Conservation (phyloP, 108 stramenopile genomes). For the Conticribra weissflogii region DNA sequence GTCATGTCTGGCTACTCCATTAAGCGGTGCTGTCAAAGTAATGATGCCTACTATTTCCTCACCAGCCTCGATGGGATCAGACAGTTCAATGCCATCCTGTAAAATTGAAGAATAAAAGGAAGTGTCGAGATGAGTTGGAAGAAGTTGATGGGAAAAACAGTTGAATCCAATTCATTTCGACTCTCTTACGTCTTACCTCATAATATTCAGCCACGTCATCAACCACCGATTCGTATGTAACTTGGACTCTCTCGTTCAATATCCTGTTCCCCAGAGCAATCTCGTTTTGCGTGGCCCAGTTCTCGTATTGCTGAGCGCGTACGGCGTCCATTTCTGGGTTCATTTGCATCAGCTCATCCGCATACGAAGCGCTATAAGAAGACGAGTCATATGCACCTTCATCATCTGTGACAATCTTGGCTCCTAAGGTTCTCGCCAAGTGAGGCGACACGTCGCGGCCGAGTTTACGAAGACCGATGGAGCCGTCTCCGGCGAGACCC, state of each 20-base stretch:
- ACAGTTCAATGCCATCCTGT: conserved; percentile 16
- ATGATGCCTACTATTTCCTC: conserved; percentile 64
- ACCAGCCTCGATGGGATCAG: conserved; percentile 35
- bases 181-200: conserved; percentile 9
- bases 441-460: conserved; percentile 47
- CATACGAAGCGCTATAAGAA: conserved; percentile 74
- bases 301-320: conserved; percentile 82
- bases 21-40: conserved; percentile 50
- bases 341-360: conserved; percentile 58
- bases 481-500: conserved; percentile 86
- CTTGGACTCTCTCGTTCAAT: conserved; percentile 22
- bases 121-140: background rate
- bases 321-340: conserved; percentile 59
- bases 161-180: background rate
- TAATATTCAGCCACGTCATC: background rate
- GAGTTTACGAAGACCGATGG: conserved; percentile 50
- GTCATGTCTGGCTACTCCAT: conserved; percentile 59
- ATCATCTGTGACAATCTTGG: conserved; percentile 19
- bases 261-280: conserved; percentile 43
- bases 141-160: background rate
- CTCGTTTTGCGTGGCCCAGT: conserved; percentile 86
- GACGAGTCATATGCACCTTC: conserved; percentile 16
- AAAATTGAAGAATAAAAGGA: background rate
- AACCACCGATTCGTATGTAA: conserved; percentile 1
- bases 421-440: conserved; percentile 25